Base-by-base conservation (phyloP, 2,329 filamentous ascomycete genomes). In the Catunica adiposa region DNA sequence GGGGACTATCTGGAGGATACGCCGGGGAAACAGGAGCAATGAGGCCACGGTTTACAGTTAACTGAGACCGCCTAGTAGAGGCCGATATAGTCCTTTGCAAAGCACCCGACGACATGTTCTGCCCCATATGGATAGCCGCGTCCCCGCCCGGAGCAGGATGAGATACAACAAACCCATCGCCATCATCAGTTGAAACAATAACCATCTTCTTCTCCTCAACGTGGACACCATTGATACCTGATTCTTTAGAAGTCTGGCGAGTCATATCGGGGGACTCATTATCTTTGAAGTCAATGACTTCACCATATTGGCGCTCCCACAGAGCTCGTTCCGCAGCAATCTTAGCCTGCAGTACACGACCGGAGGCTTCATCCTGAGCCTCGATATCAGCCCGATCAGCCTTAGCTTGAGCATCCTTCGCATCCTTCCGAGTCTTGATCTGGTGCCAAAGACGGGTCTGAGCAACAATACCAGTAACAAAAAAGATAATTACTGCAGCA, bases 361-460 rank as follows among this genome's bases (percentile, higher is more conserved):
- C 88, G 2, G 84, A 74, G 42, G 80, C 79, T 56, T 82, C 79
- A 64, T 95, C 86, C 60, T 84, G 78, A 52, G 71, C 71, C 54
- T 83, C 75, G 57, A 80, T 68, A 56, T 77, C 74, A 2, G 67
- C 72, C 63, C 76, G 71, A 20, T 70, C 73, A 62, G 75, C 71
- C n/a, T 71, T 71, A 54, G 68, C 66, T 56, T 72, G 72, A 15
- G 70, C 71, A 0, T 73, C 76, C 62, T 70, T 77, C 67, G 73
- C 71, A 61, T 74, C 71, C 52, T 78, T 74, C 48, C 74, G 74
- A 59, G 82, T 75, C 62, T 81, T 79, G 58, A 95, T 79, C 6
- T 94, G 73, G 60, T 81, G 87, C 89, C 89, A 96, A 14, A 96
- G 71, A 62, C 83, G 86, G 62, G 92, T 72, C 66, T 97, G 90